A percentile compares a stretch with the other conserved stretches of the same genome.
phyloP scores from a whole-genome alignment of 164 flowering plant genomes.

The Vitis riparia region DNA sequence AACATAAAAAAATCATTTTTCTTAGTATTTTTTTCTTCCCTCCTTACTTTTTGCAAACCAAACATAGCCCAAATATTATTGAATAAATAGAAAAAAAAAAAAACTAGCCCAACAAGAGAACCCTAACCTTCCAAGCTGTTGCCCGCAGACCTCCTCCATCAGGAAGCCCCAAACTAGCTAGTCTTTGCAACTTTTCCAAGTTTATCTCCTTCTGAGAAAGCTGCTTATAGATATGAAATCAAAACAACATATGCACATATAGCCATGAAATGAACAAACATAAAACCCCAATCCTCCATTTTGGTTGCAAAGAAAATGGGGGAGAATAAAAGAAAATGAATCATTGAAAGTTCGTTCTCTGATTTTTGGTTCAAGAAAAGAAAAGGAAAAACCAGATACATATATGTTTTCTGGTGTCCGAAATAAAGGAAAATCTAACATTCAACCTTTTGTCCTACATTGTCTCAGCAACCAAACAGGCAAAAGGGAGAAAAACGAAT shows the following conservation, averaged over 20 bases:
- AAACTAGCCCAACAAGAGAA: background rate
- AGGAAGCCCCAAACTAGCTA: conserved; percentile 56
- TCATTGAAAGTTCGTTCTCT: background rate
- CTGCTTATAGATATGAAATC: conserved; percentile 20
- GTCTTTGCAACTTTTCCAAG: conserved; percentile 58
- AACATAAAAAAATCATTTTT: too few species aligned
- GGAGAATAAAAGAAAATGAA: background rate
- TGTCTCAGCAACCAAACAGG: too few species aligned
- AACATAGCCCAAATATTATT: background rate
- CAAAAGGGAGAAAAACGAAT: too few species aligned
- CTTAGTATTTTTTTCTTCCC: too few species aligned
- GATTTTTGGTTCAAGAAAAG: too few species aligned
- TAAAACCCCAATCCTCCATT: background rate
- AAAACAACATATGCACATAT: background rate
- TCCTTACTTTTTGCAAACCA: too few species aligned
- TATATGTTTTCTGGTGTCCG: too few species aligned
- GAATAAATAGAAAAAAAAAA: background rate
- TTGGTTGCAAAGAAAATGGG: background rate
- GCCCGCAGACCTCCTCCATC: conserved; percentile 60
- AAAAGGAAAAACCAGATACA: too few species aligned
- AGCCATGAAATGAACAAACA: background rate
- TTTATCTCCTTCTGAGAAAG: conserved; percentile 54
- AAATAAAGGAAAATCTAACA: too few species aligned
- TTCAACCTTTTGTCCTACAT: too few species aligned
- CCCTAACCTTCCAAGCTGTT: conserved; percentile 64